Evolutionary conservation across 495 filamentous ascomycete species (phyloP).

Genomic region (Penicillium subrubescens): DNA sequence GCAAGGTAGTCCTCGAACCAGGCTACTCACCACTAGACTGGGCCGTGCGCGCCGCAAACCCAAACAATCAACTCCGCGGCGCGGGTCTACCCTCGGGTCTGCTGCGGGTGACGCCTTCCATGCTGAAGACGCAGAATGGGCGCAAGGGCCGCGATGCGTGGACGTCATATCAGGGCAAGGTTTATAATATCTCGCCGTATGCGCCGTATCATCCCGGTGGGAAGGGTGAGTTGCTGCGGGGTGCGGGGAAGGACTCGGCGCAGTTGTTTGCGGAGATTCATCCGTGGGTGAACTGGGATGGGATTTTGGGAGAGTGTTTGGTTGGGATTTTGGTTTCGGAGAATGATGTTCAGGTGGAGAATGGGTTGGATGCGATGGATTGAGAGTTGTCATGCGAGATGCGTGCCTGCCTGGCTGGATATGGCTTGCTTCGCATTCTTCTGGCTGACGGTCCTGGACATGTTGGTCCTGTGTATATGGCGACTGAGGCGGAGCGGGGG

Average conservation of each 20-base stretch:
- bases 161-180: slow-evolving; percentile 81
- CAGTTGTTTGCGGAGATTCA: slow-evolving; percentile 89
- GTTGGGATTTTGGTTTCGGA: slow-evolving; percentile 86
- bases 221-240: slow-evolving; percentile 78
- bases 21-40: slow-evolving; percentile 95
- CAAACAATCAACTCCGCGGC: slow-evolving; percentile 67
- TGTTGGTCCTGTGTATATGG: slow-evolving; percentile 1
- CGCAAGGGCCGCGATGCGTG: slow-evolving; percentile 83
- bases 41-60: slow-evolving; percentile 73
- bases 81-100: slow-evolving; percentile 53
- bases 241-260: slow-evolving; percentile 68
- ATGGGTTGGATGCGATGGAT: slow-evolving; percentile 72
- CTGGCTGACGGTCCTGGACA: neutral
- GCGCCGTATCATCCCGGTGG: slow-evolving; percentile 90
- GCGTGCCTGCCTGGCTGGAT: neutral
- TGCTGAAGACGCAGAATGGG: slow-evolving; percentile 74
- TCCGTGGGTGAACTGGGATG: slow-evolving; percentile 98
- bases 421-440: neutral
- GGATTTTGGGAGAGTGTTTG: slow-evolving; percentile 82
- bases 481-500: slow-evolving; percentile 5
- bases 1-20: slow-evolving; percentile 74
- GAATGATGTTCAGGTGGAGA: slow-evolving; percentile 53
- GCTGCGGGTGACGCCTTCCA: slow-evolving; percentile 72
- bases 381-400: slow-evolving; percentile 38
- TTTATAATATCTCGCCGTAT: slow-evolving; percentile 94